A percentile compares a stretch with the other conserved stretches of the same genome.
Conservation (phyloP, 345 rosid genomes). For the Salix dunnii region DNA sequence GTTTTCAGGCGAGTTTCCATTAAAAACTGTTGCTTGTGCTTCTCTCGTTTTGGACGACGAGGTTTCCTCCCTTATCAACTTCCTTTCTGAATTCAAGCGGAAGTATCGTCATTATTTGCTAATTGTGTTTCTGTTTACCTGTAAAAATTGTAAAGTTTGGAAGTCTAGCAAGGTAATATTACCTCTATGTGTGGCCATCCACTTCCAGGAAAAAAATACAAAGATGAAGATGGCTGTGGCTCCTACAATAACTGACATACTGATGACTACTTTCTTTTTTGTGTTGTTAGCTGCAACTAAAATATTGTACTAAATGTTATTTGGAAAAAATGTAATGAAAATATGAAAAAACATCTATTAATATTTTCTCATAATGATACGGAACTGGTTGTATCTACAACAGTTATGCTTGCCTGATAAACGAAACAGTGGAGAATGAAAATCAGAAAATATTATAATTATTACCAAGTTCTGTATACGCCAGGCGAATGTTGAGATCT, state of each 20-base stretch:
- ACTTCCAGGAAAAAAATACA: not conserved
- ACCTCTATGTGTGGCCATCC: not conserved
- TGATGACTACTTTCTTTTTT: not conserved
- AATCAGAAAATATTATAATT: too few relatives aligned
- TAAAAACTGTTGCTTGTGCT: too few relatives aligned
- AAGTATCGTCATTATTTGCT: too few relatives aligned
- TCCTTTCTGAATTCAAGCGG: too few relatives aligned
- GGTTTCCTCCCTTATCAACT: too few relatives aligned
- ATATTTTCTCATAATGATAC: too few relatives aligned
- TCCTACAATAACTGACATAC: not conserved
- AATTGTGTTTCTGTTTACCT: too few relatives aligned
- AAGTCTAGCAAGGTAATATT: not conserved
- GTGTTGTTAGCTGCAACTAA: not conserved
- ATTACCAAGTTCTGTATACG: slow-evolving; percentile 12
- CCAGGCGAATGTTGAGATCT: slow-evolving; percentile 12
- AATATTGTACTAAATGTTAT: not conserved
- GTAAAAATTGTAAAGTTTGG: not conserved
- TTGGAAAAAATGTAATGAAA: too few relatives aligned
- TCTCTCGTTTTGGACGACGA: too few relatives aligned
- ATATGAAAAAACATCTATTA: too few relatives aligned
- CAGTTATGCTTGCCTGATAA: not conserved
- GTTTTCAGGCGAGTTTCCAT: too few relatives aligned
- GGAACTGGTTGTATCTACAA: too few relatives aligned
- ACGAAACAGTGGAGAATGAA: not conserved
- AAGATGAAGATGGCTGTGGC: not conserved